Conservation (phyloP, 78 protist species). For the Protostelium mycophagum region DNA sequence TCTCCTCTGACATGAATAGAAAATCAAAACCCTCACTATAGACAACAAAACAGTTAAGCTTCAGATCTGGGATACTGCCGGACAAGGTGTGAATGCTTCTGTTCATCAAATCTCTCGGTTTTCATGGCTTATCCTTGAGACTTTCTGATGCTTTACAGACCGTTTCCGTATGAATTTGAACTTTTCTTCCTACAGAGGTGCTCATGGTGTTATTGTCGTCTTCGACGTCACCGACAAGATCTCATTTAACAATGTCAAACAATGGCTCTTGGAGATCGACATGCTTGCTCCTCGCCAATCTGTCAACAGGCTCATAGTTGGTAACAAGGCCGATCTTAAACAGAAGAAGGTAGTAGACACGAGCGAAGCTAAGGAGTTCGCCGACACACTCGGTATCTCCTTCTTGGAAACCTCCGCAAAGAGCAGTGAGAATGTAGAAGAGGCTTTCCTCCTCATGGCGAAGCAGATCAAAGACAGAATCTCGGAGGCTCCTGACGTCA, state of each 20-base stretch:
- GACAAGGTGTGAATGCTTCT: too few relatives aligned
- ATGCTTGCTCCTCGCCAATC: conserved; percentile 96
- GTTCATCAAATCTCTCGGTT: too few relatives aligned
- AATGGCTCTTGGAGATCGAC: conserved; percentile 96
- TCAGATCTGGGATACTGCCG: too few relatives aligned
- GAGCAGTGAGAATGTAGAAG: conserved; percentile 92
- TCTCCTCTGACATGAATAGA: too few relatives aligned
- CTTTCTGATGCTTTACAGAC: too few relatives aligned
- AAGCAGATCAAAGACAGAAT: conserved; percentile 83
- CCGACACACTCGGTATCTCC: conserved; percentile 86
- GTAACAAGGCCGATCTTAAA: conserved; percentile 97
- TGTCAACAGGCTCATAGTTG: conserved; percentile 98
- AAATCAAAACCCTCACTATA: too few relatives aligned
- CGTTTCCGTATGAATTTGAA: too few relatives aligned
- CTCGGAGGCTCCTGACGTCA: too few relatives aligned
- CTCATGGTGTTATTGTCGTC: conserved; percentile 95
- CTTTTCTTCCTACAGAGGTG: conserved; percentile 97
- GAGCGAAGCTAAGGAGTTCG: conserved; percentile 77
- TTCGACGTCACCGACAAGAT: conserved; percentile 95
- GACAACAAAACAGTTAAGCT: too few relatives aligned
- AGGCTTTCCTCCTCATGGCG: conserved; percentile 96
- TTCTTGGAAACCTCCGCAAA: conserved; percentile 97
- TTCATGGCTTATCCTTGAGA: too few relatives aligned
- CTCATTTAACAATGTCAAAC: conserved; percentile 96
- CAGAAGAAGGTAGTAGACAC: conserved; percentile 83